These are phyloP conservation scores for Striga asiatica DNA, from an alignment of 257 asterid species.

Conservation along the genomic window DNA sequence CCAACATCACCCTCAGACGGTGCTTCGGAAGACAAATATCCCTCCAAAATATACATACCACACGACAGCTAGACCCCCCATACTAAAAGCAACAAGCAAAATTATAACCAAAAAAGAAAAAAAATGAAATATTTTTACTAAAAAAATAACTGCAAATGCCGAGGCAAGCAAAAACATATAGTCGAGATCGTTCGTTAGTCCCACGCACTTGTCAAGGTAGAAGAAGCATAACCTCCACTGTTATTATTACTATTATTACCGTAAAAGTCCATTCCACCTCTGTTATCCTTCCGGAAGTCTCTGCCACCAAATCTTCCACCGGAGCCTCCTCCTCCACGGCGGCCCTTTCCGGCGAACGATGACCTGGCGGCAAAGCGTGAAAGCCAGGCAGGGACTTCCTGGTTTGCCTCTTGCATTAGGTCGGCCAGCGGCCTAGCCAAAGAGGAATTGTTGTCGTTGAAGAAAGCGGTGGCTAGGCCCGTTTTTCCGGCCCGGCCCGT, in stretches of 20 bases:
- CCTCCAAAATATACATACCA: no score
- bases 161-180: no score
- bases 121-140: no score
- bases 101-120: not conserved
- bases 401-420: slow-evolving; percentile 90
- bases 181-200: no score
- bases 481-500: slow-evolving; percentile 93
- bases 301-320: slow-evolving; percentile 73
- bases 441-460: slow-evolving; percentile 66
- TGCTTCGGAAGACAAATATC: no score
- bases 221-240: slow-evolving; percentile 38
- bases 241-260: slow-evolving; percentile 26
- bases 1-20: no score
- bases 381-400: slow-evolving; percentile 95
- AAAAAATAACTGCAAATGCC: no score
- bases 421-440: slow-evolving; percentile 69
- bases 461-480: slow-evolving; percentile 90
- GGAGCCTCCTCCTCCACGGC: slow-evolving; percentile 55
- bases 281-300: slow-evolving; percentile 60
- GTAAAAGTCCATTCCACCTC: slow-evolving; percentile 45
- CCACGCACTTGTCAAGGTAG: slow-evolving; percentile 58
- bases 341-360: slow-evolving; percentile 38
- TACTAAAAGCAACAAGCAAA: no score
- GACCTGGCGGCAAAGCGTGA: slow-evolving; percentile 66
- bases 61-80: no score